A percentile compares a stretch with the other conserved stretches of the same genome.
These are phyloP conservation scores for Chlamydomonas eustigma DNA, from an alignment of 139 green algal genomes.

Conservation along the genomic window DNA sequence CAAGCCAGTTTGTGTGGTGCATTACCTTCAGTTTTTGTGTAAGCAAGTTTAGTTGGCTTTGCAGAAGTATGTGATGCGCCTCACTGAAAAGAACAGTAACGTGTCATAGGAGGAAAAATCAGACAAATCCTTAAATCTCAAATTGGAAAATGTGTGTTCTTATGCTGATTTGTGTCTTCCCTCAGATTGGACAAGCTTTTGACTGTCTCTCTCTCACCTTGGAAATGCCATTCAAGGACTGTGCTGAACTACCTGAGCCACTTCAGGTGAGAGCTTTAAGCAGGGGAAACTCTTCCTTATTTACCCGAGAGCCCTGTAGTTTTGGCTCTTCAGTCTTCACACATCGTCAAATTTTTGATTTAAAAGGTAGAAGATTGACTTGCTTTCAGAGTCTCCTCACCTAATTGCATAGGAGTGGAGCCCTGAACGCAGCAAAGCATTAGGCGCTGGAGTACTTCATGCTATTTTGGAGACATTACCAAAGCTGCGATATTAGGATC, in stretches of 20 bases:
- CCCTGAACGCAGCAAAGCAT: not conserved
- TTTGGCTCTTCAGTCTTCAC: not conserved
- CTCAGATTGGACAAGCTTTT: constrained; percentile 3
- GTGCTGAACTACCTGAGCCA: constrained; percentile 2
- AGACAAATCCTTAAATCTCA: too few species aligned
- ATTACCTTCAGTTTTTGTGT: too few species aligned
- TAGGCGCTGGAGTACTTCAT: not conserved
- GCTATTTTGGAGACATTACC: not conserved
- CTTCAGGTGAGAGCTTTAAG: not conserved
- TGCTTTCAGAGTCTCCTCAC: not conserved
- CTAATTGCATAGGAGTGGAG: not conserved
- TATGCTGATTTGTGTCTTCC: too few species aligned
- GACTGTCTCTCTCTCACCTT: constrained; percentile 5
- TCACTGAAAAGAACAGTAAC: too few species aligned
- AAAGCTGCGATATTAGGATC: not conserved
- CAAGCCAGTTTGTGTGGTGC: too few species aligned
- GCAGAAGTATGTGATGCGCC: too few species aligned
- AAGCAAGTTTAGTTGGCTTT: too few species aligned
- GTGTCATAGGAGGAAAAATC: too few species aligned
- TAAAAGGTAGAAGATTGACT: too few species aligned
- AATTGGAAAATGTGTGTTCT: too few species aligned
- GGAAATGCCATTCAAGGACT: constrained; percentile 18
- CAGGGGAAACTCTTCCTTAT: not conserved
- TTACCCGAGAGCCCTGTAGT: not conserved
- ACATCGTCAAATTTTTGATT: too few species aligned